These are phyloP conservation scores for Fusarium sp. DNA, from an alignment of 2,329 filamentous ascomycete genomes.

Conservation along the genomic window DNA sequence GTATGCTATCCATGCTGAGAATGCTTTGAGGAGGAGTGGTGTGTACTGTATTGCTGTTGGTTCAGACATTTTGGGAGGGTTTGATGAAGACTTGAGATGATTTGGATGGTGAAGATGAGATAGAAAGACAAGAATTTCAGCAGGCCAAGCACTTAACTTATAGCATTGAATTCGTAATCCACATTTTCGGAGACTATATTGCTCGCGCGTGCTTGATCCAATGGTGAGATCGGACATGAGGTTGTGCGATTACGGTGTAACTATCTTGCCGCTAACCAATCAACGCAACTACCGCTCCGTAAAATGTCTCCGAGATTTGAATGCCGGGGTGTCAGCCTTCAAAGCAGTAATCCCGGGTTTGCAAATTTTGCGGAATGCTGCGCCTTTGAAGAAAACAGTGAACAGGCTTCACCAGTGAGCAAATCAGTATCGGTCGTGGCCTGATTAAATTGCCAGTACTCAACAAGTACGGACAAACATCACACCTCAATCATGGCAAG, in stretches of 20 bases:
- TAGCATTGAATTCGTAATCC: background rate
- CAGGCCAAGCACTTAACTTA: background rate
- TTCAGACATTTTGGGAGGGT: background rate
- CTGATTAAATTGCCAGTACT: too few species aligned
- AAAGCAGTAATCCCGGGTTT: too few species aligned
- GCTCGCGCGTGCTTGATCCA: background rate
- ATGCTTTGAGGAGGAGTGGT: background rate
- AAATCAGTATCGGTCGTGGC: too few species aligned
- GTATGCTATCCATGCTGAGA: background rate
- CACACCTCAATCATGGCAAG: too few species aligned
- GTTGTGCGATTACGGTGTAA: background rate
- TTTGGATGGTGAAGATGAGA: background rate
- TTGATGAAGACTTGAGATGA: background rate
- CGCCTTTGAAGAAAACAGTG: too few species aligned
- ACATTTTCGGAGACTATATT: background rate
- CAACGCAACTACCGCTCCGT: accelerated
- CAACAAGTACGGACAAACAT: too few species aligned
- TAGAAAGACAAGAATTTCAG: background rate
- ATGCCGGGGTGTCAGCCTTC: background rate
- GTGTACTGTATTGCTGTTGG: background rate
- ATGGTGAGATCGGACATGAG: background rate
- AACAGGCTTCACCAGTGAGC: too few species aligned
- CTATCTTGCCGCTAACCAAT: background rate
- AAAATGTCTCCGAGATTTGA: slow-evolving; percentile 8
- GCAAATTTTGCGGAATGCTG: too few species aligned